Evolutionary conservation across 176 grass and related monocot species (phyloP).

Genomic region (Stipa capillata): DNA sequence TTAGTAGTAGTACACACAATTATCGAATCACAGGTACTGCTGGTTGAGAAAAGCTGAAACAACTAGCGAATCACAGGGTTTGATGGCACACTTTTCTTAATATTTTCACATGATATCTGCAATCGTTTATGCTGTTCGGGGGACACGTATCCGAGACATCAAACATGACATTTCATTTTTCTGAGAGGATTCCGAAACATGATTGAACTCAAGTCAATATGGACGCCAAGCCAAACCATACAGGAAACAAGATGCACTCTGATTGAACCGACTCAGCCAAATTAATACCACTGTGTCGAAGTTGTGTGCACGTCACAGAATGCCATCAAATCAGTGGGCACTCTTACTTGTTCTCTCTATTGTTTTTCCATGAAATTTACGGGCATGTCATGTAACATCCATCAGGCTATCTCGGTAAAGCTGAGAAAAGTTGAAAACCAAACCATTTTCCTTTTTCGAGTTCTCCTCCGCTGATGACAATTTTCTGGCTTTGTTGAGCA

Average conservation of each 20-base stretch:
- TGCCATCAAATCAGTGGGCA: not conserved
- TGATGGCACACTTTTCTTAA: not conserved
- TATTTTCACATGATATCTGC: no score
- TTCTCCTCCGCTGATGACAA: not conserved
- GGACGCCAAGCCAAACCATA: not conserved
- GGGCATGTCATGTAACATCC: not conserved
- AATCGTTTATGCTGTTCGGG: not conserved
- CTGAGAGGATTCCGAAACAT: not conserved
- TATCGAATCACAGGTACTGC: not conserved
- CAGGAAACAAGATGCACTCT: not conserved
- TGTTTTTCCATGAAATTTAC: not conserved
- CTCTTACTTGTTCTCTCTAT: not conserved
- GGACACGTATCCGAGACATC: not conserved
- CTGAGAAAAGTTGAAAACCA: not conserved
- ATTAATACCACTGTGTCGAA: not conserved
- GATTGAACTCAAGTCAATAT: not conserved
- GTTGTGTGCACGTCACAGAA: not conserved
- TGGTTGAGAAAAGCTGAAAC: not conserved
- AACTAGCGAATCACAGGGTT: not conserved
- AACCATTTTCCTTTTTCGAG: no score
- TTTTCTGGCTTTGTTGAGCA: not conserved
- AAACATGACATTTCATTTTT: not conserved
- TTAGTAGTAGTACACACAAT: not conserved
- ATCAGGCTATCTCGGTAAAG: not conserved
- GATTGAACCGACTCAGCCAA: not conserved